These are phyloP conservation scores for Cenchrus americanus DNA, from an alignment of 176 grass and related monocot genomes.

Conservation along the genomic window DNA sequence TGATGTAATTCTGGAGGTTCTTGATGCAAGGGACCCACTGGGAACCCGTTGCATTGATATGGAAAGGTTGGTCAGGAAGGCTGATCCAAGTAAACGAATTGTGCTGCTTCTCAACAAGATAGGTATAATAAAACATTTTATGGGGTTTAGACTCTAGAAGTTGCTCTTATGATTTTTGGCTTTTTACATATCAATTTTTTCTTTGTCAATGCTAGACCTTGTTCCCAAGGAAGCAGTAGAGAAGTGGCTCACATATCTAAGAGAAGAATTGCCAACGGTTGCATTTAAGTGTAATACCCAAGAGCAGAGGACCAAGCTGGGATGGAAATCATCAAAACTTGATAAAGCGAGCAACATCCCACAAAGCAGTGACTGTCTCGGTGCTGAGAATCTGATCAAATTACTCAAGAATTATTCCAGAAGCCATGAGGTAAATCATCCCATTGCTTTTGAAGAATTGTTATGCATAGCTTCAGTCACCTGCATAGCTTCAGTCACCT, in stretches of 20 bases:
- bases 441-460: not conserved
- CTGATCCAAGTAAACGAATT: constrained; percentile 79
- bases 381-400: constrained; percentile 91
- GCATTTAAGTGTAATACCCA: constrained; percentile 98
- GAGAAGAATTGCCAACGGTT: constrained; percentile 84
- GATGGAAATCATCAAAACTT: constrained; percentile 90
- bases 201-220: constrained; percentile 60
- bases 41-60: constrained; percentile 87
- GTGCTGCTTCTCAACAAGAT: constrained; percentile 97
- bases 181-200: constrained; percentile 5
- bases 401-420: constrained; percentile 97
- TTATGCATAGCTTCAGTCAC: not conserved
- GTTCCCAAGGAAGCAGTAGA: constrained; percentile 80
- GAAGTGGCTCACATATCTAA: constrained; percentile 93
- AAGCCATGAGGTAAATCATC: constrained; percentile 76
- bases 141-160: constrained; percentile 26
- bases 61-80: constrained; percentile 86
- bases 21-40: constrained; percentile 88
- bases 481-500: not conserved
- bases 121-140: constrained; percentile 44
- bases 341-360: constrained; percentile 68
- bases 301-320: constrained; percentile 90
- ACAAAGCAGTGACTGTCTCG: constrained; percentile 95
- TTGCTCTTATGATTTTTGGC: not conserved
- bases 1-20: constrained; percentile 92